A percentile compares a stretch with the other conserved stretches of the same genome.
These are phyloP conservation scores for Chernovozyma sophiae-reginae DNA, from an alignment of 1,139 yeast genomes.

Conservation along the genomic window DNA sequence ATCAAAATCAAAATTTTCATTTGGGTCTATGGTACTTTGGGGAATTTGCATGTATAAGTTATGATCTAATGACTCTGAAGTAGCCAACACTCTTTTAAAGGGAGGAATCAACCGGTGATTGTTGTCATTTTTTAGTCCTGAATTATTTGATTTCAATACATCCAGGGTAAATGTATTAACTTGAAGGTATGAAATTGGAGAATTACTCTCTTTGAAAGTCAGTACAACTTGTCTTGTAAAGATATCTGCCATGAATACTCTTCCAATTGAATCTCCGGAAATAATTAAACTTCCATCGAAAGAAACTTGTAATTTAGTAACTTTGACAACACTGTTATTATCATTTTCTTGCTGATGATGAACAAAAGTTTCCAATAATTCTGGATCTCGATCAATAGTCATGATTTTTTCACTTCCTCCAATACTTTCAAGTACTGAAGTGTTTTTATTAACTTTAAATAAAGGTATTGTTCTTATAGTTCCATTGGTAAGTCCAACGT, in stretches of 20 bases:
- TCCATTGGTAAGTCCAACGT: slow-evolving; percentile 69
- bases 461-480: slow-evolving; percentile 54
- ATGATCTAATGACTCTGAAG: slow-evolving; percentile 43
- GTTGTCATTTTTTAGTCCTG: slow-evolving; percentile 25
- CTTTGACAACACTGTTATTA: slow-evolving; percentile 14
- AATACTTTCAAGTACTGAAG: slow-evolving; percentile 46
- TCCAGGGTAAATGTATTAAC: slow-evolving; percentile 6
- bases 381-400: slow-evolving; percentile 48
- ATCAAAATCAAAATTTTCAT: slow-evolving; percentile 19
- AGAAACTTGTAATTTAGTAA: slow-evolving; percentile 56
- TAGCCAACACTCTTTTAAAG: slow-evolving; percentile 55
- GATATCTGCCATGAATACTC: slow-evolving; percentile 65
- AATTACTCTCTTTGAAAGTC: slow-evolving; percentile 53
- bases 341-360: slow-evolving; percentile 43
- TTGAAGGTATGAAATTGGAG: slow-evolving; percentile 29
- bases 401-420: slow-evolving; percentile 55
- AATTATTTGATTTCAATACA: slow-evolving; percentile 1
- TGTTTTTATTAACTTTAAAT: slow-evolving; percentile 43
- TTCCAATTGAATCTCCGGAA: slow-evolving; percentile 73
- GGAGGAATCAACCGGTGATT: slow-evolving; percentile 46
- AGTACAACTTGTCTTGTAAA: slow-evolving; percentile 74
- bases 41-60: slow-evolving; percentile 47
- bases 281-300: slow-evolving; percentile 73
- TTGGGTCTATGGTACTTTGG: slow-evolving; percentile 7
- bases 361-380: slow-evolving; percentile 50